phyloP scores from a whole-genome alignment of 768 basidiomycete genomes.

The Mycena crocata region DNA sequence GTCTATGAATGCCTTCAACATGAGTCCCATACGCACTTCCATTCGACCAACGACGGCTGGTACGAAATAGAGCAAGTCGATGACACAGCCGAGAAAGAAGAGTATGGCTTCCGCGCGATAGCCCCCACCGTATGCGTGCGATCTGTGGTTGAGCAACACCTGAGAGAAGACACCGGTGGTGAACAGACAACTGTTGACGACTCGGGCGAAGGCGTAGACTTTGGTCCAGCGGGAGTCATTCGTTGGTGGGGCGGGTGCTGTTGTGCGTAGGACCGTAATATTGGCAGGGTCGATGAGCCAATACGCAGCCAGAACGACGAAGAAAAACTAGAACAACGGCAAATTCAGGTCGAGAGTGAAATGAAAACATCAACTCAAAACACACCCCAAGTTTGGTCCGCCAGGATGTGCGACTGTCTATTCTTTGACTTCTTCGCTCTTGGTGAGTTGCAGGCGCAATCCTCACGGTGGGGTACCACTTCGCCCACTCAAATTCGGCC shows the following conservation, averaged over 20 bases:
- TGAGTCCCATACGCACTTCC: slow-evolving; percentile 21
- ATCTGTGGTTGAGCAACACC: slow-evolving; percentile 38
- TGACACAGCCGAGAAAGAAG: neutral
- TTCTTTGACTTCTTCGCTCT: slow-evolving; percentile 38
- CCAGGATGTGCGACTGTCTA: slow-evolving; percentile 21
- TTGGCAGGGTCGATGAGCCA: neutral
- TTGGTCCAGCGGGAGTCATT: neutral
- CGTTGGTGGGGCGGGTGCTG: slow-evolving; percentile 6
- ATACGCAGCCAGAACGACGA: neutral
- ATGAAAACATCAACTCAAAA: neutral
- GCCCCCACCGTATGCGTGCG: slow-evolving; percentile 39
- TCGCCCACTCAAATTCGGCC: slow-evolving; percentile 38
- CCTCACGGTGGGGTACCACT: slow-evolving; percentile 39
- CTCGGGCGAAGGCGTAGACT: slow-evolving; percentile 4
- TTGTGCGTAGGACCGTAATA: slow-evolving; percentile 7
- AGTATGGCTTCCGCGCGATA: slow-evolving; percentile 26
- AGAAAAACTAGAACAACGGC: slow-evolving; percentile 21
- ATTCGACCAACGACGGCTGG: slow-evolving; percentile 14
- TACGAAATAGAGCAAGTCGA: slow-evolving; percentile 17
- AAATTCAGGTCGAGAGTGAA: slow-evolving; percentile 11
- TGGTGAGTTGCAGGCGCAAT: slow-evolving; percentile 38
- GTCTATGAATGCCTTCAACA: slow-evolving; percentile 1
- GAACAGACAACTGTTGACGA: neutral
- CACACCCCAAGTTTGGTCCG: slow-evolving; percentile 11
- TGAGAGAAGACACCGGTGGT: slow-evolving; percentile 35